phyloP scores from a whole-genome alignment of 768 basidiomycete species.

The Boletus pseudo-olivaceus region DNA sequence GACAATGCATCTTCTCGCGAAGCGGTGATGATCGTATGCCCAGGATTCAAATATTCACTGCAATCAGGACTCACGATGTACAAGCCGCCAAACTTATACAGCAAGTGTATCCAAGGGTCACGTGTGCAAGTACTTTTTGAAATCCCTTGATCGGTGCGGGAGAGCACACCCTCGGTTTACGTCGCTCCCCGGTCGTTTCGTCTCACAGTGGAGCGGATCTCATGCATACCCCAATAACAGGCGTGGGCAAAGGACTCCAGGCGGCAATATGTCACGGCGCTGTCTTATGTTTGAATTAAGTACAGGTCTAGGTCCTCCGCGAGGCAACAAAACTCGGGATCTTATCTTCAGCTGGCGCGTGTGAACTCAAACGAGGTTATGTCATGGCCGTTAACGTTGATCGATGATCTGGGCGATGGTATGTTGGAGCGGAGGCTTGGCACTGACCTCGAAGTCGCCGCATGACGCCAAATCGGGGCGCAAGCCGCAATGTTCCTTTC shows the following conservation, averaged over 20 bases:
- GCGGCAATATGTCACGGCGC: not conserved
- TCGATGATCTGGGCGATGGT: not conserved
- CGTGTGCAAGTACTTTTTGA: not conserved
- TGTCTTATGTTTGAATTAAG: not conserved
- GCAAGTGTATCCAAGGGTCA: not conserved
- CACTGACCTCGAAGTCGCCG: not conserved
- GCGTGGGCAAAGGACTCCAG: not conserved
- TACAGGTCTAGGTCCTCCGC: not conserved
- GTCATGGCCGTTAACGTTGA: not conserved
- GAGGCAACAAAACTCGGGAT: not conserved
- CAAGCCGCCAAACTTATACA: not conserved
- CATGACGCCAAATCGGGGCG: not conserved
- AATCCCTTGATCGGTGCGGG: slow-evolving; percentile 4
- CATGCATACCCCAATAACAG: not conserved
- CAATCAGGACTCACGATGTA: not conserved
- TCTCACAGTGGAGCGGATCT: slow-evolving; percentile 16
- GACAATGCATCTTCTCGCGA: not conserved
- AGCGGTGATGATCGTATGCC: not conserved
- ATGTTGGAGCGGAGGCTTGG: not conserved
- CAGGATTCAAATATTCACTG: not conserved
- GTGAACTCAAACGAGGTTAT: slow-evolving; percentile 1
- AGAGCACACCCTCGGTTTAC: slow-evolving; percentile 5
- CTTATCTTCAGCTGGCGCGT: not conserved
- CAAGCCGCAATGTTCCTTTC: not conserved
- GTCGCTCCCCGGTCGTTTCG: not conserved